Percentiles rank a stretch among this genome's conserved stretches.
Evolutionary conservation across 495 filamentous ascomycete species (phyloP).

Genomic region (Hyaloscypha hepaticicola): DNA sequence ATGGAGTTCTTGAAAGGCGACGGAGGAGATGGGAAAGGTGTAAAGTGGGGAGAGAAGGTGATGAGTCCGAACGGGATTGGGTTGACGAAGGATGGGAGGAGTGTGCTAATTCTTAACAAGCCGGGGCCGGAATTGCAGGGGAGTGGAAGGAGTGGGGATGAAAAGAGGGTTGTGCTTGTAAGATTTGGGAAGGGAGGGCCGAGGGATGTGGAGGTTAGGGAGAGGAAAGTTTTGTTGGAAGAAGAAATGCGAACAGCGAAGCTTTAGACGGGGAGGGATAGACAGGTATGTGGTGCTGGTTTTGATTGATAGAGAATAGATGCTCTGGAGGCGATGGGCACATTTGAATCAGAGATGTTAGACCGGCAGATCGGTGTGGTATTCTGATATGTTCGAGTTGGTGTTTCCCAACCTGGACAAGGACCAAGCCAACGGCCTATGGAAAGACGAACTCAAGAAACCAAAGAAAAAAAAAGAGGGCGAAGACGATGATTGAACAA

Average conservation of each 20-base stretch:
- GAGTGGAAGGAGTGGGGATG: slow-evolving; percentile 62
- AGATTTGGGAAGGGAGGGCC: slow-evolving; percentile 57
- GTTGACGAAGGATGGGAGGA: slow-evolving; percentile 53
- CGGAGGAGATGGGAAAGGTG: slow-evolving; percentile 36
- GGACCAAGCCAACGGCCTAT: slow-evolving; percentile 65
- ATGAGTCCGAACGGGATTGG: slow-evolving; percentile 68
- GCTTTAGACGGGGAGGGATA: slow-evolving; percentile 2
- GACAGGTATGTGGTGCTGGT: not conserved
- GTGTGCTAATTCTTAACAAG: slow-evolving; percentile 66
- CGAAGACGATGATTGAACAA: slow-evolving; percentile 39
- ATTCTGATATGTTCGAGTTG: slow-evolving; percentile 86
- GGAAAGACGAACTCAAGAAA: slow-evolving; percentile 67
- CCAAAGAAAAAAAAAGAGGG: slow-evolving; percentile 42
- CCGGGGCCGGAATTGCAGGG: slow-evolving; percentile 70
- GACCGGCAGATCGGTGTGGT: too few relatives aligned
- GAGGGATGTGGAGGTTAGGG: slow-evolving; percentile 53
- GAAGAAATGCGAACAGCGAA: slow-evolving; percentile 35
- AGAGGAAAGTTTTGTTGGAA: slow-evolving; percentile 50
- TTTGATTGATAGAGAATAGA: not conserved
- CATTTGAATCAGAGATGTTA: not conserved
- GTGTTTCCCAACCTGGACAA: slow-evolving; percentile 83
- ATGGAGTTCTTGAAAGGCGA: slow-evolving; percentile 52
- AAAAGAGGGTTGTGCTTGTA: slow-evolving; percentile 71
- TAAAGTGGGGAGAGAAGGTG: slow-evolving; percentile 74
- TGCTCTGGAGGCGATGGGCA: not conserved